These are phyloP conservation scores for Nakaseomyces kungkrabaensis DNA, from an alignment of 1,139 yeast genomes.

Conservation along the genomic window DNA sequence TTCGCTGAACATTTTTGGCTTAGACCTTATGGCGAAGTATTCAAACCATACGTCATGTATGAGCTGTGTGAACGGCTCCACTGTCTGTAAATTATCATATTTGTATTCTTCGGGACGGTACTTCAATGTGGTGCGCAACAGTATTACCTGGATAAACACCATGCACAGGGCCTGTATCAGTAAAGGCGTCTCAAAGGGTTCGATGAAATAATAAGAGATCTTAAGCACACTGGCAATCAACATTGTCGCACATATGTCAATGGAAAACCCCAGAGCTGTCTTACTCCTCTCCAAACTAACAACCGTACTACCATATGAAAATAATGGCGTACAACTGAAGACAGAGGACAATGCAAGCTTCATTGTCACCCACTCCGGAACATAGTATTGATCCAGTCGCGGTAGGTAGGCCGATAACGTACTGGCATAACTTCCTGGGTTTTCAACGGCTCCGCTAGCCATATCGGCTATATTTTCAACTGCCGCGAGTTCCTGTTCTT, in stretches of 20 bases:
- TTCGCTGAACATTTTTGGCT: constrained; percentile 17
- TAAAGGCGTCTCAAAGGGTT: constrained; percentile 70
- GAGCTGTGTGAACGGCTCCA: constrained; percentile 20
- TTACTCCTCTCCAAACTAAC: constrained; percentile 52
- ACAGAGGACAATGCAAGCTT: constrained; percentile 33
- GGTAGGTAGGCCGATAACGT: constrained; percentile 26
- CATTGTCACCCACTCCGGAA: constrained; percentile 38
- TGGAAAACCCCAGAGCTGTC: constrained; percentile 69
- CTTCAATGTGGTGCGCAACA: constrained; percentile 51
- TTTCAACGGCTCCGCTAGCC: background rate
- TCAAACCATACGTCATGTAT: constrained; percentile 27
- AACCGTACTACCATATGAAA: constrained; percentile 80
- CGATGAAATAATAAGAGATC: constrained; percentile 64
- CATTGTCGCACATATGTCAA: constrained; percentile 90
- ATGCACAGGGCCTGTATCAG: constrained; percentile 69
- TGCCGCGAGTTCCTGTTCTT: background rate
- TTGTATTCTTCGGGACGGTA: constrained; percentile 40
- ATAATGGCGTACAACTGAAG: constrained; percentile 66
- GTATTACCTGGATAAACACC: constrained; percentile 60
- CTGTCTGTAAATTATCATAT: constrained; percentile 26
- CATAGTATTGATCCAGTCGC: constrained; percentile 33
- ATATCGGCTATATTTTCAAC: background rate
- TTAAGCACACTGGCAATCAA: constrained; percentile 64
- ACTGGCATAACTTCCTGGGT: constrained; percentile 6
- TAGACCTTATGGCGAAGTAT: constrained; percentile 17